Evolutionary conservation across 2,329 filamentous ascomycete genomes (phyloP).

Genomic region (Hymenoscyphus infarciens): DNA sequence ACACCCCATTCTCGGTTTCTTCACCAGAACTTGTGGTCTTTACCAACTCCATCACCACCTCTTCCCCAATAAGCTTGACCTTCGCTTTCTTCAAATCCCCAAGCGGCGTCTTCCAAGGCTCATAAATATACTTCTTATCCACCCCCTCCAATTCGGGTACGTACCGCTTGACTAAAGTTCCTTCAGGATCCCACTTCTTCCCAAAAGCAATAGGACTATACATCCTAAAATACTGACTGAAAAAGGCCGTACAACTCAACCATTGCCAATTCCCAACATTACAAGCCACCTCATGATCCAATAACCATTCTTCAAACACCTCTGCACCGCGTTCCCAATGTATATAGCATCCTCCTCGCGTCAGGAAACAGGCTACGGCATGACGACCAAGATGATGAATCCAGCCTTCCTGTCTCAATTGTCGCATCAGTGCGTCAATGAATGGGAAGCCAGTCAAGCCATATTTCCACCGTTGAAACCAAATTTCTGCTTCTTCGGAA

Average conservation of each 20-base stretch:
- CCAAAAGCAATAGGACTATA: constrained; percentile 70
- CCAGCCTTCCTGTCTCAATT: constrained; percentile 69
- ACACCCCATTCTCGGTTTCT: neutral
- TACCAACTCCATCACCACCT: neutral
- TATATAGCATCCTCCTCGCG: constrained; percentile 72
- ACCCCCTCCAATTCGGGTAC: constrained; percentile 63
- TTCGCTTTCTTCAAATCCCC: constrained; percentile 54
- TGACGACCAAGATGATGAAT: constrained; percentile 77
- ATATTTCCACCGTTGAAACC: constrained; percentile 65
- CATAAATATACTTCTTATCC: constrained; percentile 70
- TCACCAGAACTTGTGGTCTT: neutral
- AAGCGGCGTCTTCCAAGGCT: constrained; percentile 72
- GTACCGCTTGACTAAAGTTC: constrained; percentile 59
- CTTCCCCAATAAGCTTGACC: neutral
- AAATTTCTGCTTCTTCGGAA: constrained; percentile 56
- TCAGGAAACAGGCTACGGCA: constrained; percentile 78
- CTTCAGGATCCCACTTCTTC: constrained; percentile 71
- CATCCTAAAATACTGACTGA: constrained; percentile 65
- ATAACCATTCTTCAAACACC: constrained; percentile 71
- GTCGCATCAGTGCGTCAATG: constrained; percentile 78
- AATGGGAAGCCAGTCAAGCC: constrained; percentile 74
- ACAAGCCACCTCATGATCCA: constrained; percentile 72
- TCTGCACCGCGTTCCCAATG: constrained; percentile 76
- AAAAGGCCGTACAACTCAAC: constrained; percentile 74
- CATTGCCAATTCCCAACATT: constrained; percentile 78